These are phyloP conservation scores for Xylariomycetidae sp. DNA, from an alignment of 2,329 filamentous ascomycete genomes.

Conservation along the genomic window DNA sequence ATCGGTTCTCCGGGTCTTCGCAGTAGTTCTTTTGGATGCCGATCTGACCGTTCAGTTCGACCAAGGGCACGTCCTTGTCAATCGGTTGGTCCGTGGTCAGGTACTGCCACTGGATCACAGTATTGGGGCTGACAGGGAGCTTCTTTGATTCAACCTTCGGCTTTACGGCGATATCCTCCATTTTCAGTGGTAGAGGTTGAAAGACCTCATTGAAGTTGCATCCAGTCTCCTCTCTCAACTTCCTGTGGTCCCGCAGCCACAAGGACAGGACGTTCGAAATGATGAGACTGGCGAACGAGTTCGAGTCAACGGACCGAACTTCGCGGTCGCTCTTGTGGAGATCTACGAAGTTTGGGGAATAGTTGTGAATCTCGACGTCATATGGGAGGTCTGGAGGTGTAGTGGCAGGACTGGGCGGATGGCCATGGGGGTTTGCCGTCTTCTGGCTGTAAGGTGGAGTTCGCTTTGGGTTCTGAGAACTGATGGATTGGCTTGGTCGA, in stretches of 20 bases:
- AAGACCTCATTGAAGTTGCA: conserved; percentile 65
- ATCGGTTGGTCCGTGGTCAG: conserved; percentile 48
- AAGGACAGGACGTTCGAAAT: conserved; percentile 68
- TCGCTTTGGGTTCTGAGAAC: conserved; percentile 59
- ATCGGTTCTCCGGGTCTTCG: conserved; percentile 58
- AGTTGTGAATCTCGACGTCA: conserved; percentile 60
- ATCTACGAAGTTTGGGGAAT: conserved; percentile 69
- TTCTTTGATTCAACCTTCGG: conserved; percentile 47
- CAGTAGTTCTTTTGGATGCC: conserved; percentile 70
- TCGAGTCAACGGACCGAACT: conserved; percentile 58
- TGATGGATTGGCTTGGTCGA: conserved; percentile 69
- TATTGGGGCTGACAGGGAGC: conserved; percentile 40
- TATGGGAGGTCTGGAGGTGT: conserved; percentile 61
- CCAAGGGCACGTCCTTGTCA: conserved; percentile 50
- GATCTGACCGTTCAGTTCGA: conserved; percentile 73
- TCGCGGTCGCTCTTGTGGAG: conserved; percentile 59
- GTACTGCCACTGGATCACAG: conserved; percentile 64
- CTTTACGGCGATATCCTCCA: conserved; percentile 36
- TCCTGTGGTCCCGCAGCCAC: conserved; percentile 72
- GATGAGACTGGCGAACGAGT: conserved; percentile 69
- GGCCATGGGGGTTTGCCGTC: conserved; percentile 48
- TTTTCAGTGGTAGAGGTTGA: conserved; percentile 39
- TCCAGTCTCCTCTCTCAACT: conserved; percentile 61
- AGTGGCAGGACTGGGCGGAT: conserved; percentile 70
- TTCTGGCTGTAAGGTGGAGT: conserved; percentile 60